Percentiles rank a stretch among this genome's conserved stretches.
phyloP scores from a whole-genome alignment of 2,329 filamentous ascomycete genomes.

The Ophiosphaerella herpotricha region DNA sequence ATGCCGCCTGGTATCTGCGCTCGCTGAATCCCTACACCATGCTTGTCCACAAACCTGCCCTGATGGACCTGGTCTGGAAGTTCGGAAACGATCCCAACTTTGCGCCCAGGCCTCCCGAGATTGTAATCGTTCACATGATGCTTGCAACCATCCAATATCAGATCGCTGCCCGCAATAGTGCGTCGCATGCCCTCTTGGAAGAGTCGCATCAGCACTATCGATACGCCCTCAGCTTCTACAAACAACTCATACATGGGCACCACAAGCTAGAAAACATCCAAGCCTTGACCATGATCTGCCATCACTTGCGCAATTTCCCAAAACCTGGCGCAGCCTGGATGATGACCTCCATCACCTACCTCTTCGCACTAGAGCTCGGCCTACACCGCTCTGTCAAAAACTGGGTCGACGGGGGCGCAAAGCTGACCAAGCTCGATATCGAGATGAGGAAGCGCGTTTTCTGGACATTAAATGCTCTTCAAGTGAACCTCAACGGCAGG shows the following conservation, averaged over 20 bases:
- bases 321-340: slow-evolving; percentile 77
- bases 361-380: slow-evolving; percentile 73
- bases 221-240: slow-evolving; percentile 71
- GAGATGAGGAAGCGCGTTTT: slow-evolving; percentile 80
- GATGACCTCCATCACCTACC: slow-evolving; percentile 67
- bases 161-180: slow-evolving; percentile 69
- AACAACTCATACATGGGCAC: slow-evolving; percentile 64
- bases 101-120: slow-evolving; percentile 65
- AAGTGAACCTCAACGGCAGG: slow-evolving; percentile 72
- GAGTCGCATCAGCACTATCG: slow-evolving; percentile 79
- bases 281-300: slow-evolving; percentile 71
- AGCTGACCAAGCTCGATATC: slow-evolving; percentile 63
- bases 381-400: slow-evolving; percentile 72
- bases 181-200: slow-evolving; percentile 58
- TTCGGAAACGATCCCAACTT: slow-evolving; percentile 73
- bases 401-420: slow-evolving; percentile 52
- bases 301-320: slow-evolving; percentile 76
- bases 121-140: slow-evolving; percentile 76
- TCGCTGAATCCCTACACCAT: slow-evolving; percentile 74
- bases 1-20: slow-evolving; percentile 75
- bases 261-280: slow-evolving; percentile 71
- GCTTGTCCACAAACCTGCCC: slow-evolving; percentile 75
- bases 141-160: slow-evolving; percentile 80
- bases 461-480: slow-evolving; percentile 71
- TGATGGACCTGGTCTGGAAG: slow-evolving; percentile 71